Evolutionary conservation across 1,139 yeast genomes (phyloP).

Genomic region (Hyphopichia burtonii): DNA sequence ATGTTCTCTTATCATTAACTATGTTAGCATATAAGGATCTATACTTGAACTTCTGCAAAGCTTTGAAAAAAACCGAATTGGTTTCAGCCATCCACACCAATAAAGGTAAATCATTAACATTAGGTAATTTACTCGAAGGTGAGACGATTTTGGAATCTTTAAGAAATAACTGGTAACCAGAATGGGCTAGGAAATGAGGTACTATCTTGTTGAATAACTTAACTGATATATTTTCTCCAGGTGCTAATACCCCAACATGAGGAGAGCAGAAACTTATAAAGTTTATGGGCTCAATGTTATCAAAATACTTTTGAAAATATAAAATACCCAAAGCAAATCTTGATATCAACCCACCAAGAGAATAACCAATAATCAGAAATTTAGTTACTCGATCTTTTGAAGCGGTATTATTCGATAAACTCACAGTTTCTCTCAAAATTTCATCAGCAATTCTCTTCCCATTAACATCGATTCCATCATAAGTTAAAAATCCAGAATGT

Average conservation of each 20-base stretch:
- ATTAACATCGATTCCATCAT: slow-evolving; percentile 84
- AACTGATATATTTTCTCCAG: slow-evolving; percentile 48
- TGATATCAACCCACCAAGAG: slow-evolving; percentile 78
- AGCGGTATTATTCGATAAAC: slow-evolving; percentile 20
- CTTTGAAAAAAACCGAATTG: slow-evolving; percentile 57
- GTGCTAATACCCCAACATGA: slow-evolving; percentile 74
- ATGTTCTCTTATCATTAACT: slow-evolving; percentile 74
- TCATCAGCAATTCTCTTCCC: slow-evolving; percentile 76
- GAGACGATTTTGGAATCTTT: slow-evolving; percentile 35
- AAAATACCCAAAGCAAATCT: slow-evolving; percentile 77
- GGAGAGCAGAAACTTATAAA: slow-evolving; percentile 80
- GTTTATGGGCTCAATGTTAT: slow-evolving; percentile 48
- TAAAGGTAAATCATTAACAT: slow-evolving; percentile 41
- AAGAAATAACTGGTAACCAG: slow-evolving; percentile 73
- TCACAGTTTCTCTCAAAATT: slow-evolving; percentile 46
- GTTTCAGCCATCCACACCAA: slow-evolving; percentile 66
- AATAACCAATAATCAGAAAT: slow-evolving; percentile 75
- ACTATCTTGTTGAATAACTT: slow-evolving; percentile 57
- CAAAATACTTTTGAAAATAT: slow-evolving; percentile 53
- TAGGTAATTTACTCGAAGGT: not conserved
- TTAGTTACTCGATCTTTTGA: slow-evolving; percentile 38
- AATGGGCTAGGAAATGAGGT: slow-evolving; percentile 63
- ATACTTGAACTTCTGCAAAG: slow-evolving; percentile 50
- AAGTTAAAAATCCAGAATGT: slow-evolving; percentile 68
- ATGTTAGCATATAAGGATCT: slow-evolving; percentile 68